Evolutionary conservation across 306 rosid species (phyloP), one percentile per base, ranked within the genome.

Genomic region (Nissolia schottii): DNA sequence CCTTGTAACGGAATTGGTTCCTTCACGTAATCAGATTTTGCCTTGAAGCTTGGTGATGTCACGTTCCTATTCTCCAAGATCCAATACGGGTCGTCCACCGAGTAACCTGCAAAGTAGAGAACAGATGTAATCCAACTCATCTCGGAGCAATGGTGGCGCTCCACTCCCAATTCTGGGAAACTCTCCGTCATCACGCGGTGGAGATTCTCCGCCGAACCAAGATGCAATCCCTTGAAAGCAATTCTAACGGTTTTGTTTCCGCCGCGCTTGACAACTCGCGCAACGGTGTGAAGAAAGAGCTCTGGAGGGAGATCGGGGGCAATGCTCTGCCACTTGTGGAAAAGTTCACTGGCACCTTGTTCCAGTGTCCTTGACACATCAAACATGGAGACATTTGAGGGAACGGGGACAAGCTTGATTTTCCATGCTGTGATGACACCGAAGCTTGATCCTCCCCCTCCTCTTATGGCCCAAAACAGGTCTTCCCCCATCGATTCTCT

Each of bases 41-140:
- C 76, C 41, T 81, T 81, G 61, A 5, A 81, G 41, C 55, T 19
- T 23, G 62, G 1, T 1, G 55, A 48, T 40, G 60, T 34, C 24
- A 15, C 46, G 24, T 70, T 78, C 37, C 85, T 56, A 9, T 19
- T 53, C 14, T 63, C 74, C 49, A 83, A 48, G 4, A 83, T 83
- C 74, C 13, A 56, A 10, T n/a, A n/a, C n/a, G 6, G 85, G 22
- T 12, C 16, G 6, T 74, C 20, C 2, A 22, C 7, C 12, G 80
- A 24, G 22, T 3, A 25, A 0, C 77, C 64, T 34, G 70, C 64
- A 27, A 75, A 62, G 18, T 53, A 10, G 8, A 77, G 49, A 14
- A 66, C 76, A 1, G 79, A 76, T 18, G 76, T 55, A 66, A 81
- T 75, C 82, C 85, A 81, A 2, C 49, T 81, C 76, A 72, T 71